Evolutionary conservation across 2,329 filamentous ascomycete species (phyloP), one percentile per base, ranked within the genome.

Genomic region (Diplodia corticola): DNA sequence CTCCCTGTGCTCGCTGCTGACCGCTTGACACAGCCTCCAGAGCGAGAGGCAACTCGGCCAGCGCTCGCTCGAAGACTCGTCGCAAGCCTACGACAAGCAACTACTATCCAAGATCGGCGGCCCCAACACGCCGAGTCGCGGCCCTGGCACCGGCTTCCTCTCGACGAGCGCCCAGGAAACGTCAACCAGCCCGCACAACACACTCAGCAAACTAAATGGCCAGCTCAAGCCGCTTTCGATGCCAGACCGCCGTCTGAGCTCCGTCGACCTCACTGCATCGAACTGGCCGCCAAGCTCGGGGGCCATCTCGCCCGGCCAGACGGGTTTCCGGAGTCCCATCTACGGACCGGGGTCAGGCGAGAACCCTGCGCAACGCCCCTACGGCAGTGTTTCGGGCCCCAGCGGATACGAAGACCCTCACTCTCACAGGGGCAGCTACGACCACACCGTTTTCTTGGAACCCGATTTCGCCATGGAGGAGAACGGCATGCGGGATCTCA

Each of bases 11-110:
- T 33, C 35, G 17, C 28, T 59, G 55, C 59, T 54, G 46, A 65
- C 35, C 15, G n/a, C 51, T 6, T 12, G 17, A 37, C 28, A 69
- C 73, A 86, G 85, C 72, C 77, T 88, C 65, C 85, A 86, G 69
- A 86, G 86, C 71, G 86, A 88, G 75, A 81, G 80, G 60, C 83
- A 87, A 68, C 81, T 88, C 55, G 86, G 86, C 54, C 81, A 84
- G 69, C 80, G 83, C 68, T 83, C 85, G 54, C 81, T 87, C 48
- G 82, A 86, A 69, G 82, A 81, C 66, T 87, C 85, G 2, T 87
- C 85, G 26, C 84, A 88, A 71, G 85, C 83, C 35, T 89, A 88
- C 75, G 86, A 89, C 71, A 84, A 88, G 73, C 84, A 86, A 68
- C 76, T 88, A 13, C 76, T 89, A 28, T 86, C 85, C 57, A 87